Evolutionary conservation across 352 stramenopile genomes (phyloP).

Genomic region (Chloridella minuta): DNA sequence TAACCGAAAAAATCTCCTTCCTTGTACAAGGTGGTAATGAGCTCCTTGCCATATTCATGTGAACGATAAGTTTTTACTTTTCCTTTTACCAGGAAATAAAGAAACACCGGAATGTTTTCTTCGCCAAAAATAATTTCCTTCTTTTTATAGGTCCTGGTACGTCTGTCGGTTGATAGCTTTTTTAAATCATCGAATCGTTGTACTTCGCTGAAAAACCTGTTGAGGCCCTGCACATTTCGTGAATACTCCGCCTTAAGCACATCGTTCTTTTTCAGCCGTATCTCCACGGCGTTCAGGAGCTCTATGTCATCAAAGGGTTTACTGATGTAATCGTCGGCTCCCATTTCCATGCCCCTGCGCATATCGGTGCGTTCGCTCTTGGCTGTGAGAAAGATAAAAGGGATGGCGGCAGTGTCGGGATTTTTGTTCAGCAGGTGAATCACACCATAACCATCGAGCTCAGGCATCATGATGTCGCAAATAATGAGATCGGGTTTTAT

Average conservation of each 20-base stretch:
- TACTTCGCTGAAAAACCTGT: conserved; percentile 5
- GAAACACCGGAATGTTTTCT: not conserved
- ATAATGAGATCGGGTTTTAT: not conserved
- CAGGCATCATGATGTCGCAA: not conserved
- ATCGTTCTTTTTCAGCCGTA: not conserved
- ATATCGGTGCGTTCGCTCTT: not conserved
- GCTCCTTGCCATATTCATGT: not conserved
- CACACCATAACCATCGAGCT: not conserved
- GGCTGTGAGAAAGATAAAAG: not conserved
- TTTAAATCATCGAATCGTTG: not conserved
- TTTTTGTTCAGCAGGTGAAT: not conserved
- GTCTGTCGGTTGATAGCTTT: not conserved
- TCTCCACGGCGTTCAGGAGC: not conserved
- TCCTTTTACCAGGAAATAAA: not conserved
- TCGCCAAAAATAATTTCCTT: not conserved
- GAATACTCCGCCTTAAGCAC: not conserved
- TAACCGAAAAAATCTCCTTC: not conserved
- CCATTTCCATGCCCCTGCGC: not conserved
- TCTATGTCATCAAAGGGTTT: not conserved
- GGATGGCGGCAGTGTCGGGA: not conserved
- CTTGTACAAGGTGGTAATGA: not conserved
- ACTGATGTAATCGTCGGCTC: not conserved
- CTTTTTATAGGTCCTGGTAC: not conserved
- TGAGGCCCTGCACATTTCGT: not conserved
- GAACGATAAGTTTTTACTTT: not conserved